Evolutionary conservation across 192 early-diverging fungal genomes (phyloP).

Genomic region (Piromyces finnis): DNA sequence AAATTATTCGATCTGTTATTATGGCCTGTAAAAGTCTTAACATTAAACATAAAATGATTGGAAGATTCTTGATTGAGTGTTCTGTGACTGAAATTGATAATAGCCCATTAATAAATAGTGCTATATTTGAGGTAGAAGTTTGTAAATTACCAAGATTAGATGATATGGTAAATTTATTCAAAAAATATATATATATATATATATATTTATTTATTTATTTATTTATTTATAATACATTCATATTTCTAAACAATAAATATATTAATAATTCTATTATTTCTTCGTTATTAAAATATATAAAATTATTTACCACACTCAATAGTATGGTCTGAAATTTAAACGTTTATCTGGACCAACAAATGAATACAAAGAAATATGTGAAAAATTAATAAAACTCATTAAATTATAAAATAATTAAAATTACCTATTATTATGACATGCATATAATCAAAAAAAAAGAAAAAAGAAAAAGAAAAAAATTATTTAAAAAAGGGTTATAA

Average conservation of each 20-base stretch:
- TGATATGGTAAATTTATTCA: not conserved
- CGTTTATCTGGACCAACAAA: not conserved
- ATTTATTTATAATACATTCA: too few relatives aligned
- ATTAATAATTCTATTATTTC: too few relatives aligned
- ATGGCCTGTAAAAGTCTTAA: slow-evolving; percentile 12
- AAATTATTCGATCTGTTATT: slow-evolving; percentile 28
- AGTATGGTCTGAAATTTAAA: not conserved
- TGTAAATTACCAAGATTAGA: not conserved
- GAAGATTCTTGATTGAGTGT: slow-evolving; percentile 30
- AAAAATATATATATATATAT: too few relatives aligned
- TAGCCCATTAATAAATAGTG: not conserved
- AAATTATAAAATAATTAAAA: not conserved
- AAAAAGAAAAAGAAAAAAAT: too few relatives aligned
- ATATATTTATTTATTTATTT: too few relatives aligned
- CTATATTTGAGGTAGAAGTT: not conserved
- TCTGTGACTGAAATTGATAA: not conserved
- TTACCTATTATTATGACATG: too few relatives aligned
- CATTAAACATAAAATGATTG: slow-evolving; percentile 13
- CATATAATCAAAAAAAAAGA: too few relatives aligned
- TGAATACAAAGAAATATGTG: not conserved
- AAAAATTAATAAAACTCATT: not conserved
- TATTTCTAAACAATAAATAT: too few relatives aligned
- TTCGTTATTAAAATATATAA: too few relatives aligned
- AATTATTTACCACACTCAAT: too few relatives aligned
- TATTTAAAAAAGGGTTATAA: too few relatives aligned